phyloP scores from a whole-genome alignment of 2,329 filamentous ascomycete genomes.

The Colletotrichum sp. region DNA sequence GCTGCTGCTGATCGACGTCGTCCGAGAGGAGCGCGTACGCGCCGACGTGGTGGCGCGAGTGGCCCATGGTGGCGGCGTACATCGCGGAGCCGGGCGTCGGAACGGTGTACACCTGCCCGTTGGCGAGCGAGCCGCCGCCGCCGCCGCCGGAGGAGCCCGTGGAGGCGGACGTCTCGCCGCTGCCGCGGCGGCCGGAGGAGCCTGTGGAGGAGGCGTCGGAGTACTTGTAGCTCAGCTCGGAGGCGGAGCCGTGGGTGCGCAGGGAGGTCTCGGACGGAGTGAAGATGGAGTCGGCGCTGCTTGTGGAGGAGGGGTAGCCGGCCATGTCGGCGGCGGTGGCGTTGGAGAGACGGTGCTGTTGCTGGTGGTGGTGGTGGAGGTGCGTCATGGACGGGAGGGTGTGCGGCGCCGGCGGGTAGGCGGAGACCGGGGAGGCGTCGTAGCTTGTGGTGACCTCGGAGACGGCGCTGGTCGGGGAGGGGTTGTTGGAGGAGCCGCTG shows the following conservation, averaged over 20 bases:
- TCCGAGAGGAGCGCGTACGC: conserved; percentile 6
- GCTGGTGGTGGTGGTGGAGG: neutral
- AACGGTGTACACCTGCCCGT: conserved; percentile 18
- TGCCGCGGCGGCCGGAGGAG: neutral
- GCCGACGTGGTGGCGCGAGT: neutral
- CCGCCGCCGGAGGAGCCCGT: neutral
- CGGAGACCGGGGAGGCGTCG: neutral
- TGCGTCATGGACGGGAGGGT: conserved; percentile 14
- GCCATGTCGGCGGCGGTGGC: neutral
- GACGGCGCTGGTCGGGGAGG: conserved; percentile 8
- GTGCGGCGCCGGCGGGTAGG: conserved; percentile 5
- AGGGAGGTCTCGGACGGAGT: conserved; percentile 16
- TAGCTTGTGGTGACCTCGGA: conserved; percentile 2
- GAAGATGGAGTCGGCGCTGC: conserved; percentile 19
- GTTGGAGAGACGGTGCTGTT: neutral
- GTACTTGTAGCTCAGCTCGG: conserved; percentile 23
- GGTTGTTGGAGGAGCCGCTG: neutral
- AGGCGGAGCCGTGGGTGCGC: conserved; percentile 10
- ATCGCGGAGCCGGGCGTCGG: conserved; percentile 3
- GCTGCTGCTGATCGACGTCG: neutral
- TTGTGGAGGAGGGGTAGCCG: conserved; percentile 10
- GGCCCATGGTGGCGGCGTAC: conserved; percentile 3
- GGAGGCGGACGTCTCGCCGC: conserved; percentile 1
- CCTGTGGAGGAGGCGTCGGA: neutral
- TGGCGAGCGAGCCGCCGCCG: neutral